Percentiles rank a stretch among this genome's conserved stretches.
These are phyloP conservation scores for Solanum virginianum DNA, from an alignment of 257 asterid species.

Conservation along the genomic window DNA sequence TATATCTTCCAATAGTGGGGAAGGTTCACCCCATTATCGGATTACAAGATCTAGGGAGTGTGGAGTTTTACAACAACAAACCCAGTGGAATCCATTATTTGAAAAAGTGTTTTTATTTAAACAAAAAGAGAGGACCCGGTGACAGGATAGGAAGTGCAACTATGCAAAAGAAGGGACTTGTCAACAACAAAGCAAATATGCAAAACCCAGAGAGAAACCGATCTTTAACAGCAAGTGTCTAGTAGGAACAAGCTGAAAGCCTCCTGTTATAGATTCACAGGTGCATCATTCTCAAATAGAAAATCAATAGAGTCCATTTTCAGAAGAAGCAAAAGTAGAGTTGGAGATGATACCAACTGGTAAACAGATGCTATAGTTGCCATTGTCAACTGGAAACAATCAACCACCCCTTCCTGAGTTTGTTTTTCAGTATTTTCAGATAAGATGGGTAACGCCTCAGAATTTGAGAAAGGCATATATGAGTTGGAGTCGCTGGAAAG, in stretches of 20 bases:
- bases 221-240: neutral
- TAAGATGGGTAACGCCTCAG: too few species aligned
- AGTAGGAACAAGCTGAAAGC: neutral
- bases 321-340: neutral
- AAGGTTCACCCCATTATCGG: neutral
- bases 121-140: neutral
- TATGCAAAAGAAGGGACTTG: neutral
- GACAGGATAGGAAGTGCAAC: neutral
- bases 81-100: neutral
- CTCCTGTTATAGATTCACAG: neutral
- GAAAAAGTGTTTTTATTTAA: neutral
- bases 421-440: too few species aligned
- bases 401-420: too few species aligned
- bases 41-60: neutral
- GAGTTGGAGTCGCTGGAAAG: too few species aligned
- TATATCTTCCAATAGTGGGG: neutral
- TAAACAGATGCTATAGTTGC: too few species aligned
- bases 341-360: neutral
- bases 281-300: neutral
- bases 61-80: neutral
- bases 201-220: neutral
- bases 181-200: neutral
- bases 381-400: too few species aligned
- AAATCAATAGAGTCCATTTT: neutral
- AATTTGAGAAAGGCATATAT: too few species aligned